phyloP scores from a whole-genome alignment of 2,329 filamentous ascomycete species.

The Cladobotryum protrusum region DNA sequence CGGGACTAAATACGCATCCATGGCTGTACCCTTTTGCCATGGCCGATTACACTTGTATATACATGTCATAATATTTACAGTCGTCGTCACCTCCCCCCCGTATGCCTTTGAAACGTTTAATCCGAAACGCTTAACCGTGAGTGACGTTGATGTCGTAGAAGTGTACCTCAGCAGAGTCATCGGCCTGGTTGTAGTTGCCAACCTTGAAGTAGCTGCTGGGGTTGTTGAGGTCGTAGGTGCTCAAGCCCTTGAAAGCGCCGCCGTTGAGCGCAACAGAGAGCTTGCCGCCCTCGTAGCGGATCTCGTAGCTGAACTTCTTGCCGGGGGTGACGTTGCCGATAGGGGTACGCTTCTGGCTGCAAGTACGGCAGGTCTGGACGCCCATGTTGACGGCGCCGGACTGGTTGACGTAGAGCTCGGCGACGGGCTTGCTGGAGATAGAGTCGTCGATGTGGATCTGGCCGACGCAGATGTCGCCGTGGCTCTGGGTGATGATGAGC shows the following conservation, averaged over 20 bases:
- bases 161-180: slow-evolving; percentile 19
- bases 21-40: too few relatives aligned
- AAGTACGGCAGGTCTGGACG: slow-evolving; percentile 27
- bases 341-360: slow-evolving; percentile 23
- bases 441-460: slow-evolving; percentile 33
- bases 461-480: slow-evolving; percentile 31
- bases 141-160: slow-evolving; percentile 14
- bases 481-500: slow-evolving; percentile 28
- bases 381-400: slow-evolving; percentile 30
- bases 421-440: slow-evolving; percentile 32
- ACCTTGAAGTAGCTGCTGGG: slow-evolving; percentile 33
- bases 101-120: too few relatives aligned
- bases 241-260: slow-evolving; percentile 16
- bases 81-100: too few relatives aligned
- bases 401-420: slow-evolving; percentile 33
- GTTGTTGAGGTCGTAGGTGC: slow-evolving; percentile 22
- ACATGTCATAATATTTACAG: too few relatives aligned
- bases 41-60: too few relatives aligned
- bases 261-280: slow-evolving; percentile 28
- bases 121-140: too few relatives aligned
- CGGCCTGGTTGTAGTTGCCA: slow-evolving; percentile 32
- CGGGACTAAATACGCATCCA: too few relatives aligned
- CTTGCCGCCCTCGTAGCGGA: slow-evolving; percentile 28
- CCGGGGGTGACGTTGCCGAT: slow-evolving; percentile 28
- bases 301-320: slow-evolving; percentile 30